A percentile compares a stretch with the other conserved stretches of the same genome.
Evolutionary conservation across 352 stramenopile species (phyloP).

Genomic region (Globisporangium yorkense): DNA sequence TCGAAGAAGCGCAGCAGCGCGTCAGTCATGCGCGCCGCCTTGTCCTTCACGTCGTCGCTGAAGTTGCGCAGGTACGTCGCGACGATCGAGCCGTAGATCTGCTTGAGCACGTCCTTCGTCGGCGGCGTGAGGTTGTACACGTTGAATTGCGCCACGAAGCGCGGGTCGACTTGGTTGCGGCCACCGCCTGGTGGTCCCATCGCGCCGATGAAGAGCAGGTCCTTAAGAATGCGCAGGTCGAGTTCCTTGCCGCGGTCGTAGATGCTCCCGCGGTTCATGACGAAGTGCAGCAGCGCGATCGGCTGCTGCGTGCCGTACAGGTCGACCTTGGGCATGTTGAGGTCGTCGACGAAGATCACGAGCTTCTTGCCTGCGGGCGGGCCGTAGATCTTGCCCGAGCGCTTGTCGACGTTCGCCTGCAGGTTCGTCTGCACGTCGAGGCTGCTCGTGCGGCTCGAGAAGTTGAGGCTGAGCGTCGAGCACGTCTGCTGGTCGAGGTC

Average conservation of each 20-base stretch:
- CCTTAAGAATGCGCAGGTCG: slow-evolving; percentile 90
- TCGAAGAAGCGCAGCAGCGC: slow-evolving; percentile 87
- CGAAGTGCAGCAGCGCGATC: slow-evolving; percentile 92
- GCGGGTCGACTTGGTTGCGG: slow-evolving; percentile 91
- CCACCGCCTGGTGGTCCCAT: slow-evolving; percentile 94
- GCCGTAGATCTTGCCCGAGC: slow-evolving; percentile 93
- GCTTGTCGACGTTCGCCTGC: slow-evolving; percentile 94
- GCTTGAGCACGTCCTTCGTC: slow-evolving; percentile 84
- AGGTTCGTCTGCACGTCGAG: slow-evolving; percentile 93
- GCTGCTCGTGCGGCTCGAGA: slow-evolving; percentile 92
- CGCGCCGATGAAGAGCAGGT: slow-evolving; percentile 91
- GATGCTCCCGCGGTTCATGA: slow-evolving; percentile 88
- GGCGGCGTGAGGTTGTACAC: slow-evolving; percentile 94
- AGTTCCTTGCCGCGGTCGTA: slow-evolving; percentile 95
- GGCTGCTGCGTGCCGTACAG: slow-evolving; percentile 95
- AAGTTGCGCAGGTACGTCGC: slow-evolving; percentile 88
- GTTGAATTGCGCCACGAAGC: slow-evolving; percentile 94
- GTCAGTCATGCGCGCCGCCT: slow-evolving; percentile 79
- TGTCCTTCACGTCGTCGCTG: slow-evolving; percentile 72
- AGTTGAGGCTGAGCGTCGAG: slow-evolving; percentile 87
- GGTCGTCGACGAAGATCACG: slow-evolving; percentile 93
- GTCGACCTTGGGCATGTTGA: slow-evolving; percentile 97
- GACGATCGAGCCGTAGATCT: slow-evolving; percentile 94
- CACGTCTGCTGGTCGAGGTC: slow-evolving; percentile 62
- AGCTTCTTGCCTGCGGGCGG: slow-evolving; percentile 92